These are phyloP conservation scores for Gloeopeniophorella convolvens DNA, from an alignment of 768 basidiomycete species.

Conservation along the genomic window DNA sequence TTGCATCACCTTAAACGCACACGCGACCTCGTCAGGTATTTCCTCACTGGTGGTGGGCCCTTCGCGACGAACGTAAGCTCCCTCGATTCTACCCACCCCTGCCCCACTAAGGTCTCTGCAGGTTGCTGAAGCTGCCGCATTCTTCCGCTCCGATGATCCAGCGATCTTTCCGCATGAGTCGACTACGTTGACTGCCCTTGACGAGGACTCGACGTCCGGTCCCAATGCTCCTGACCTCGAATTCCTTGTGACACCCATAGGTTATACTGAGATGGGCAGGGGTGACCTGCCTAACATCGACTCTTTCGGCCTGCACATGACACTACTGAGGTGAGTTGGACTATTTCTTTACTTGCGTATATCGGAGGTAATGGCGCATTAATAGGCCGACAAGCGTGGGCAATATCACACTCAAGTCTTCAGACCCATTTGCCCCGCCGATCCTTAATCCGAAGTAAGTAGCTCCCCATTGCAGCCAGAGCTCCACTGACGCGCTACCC, in stretches of 20 bases:
- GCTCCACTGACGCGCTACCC: constrained; percentile 1
- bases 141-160: constrained; percentile 44
- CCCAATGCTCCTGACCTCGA: constrained; percentile 32
- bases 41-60: constrained; percentile 40
- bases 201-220: constrained; percentile 30
- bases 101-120: constrained; percentile 10
- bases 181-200: neutral
- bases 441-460: constrained; percentile 40
- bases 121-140: constrained; percentile 45
- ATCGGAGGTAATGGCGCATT: neutral
- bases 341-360: neutral
- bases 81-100: neutral
- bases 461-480: neutral
- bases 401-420: constrained; percentile 34
- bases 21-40: constrained; percentile 36
- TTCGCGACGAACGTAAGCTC: constrained; percentile 46
- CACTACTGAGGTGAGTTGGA: constrained; percentile 28
- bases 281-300: constrained; percentile 14
- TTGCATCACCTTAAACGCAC: constrained; percentile 1
- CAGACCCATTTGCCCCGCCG: constrained; percentile 36
- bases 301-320: constrained; percentile 25
- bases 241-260: constrained; percentile 26
- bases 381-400: constrained; percentile 41
- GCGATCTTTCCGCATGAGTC: constrained; percentile 34
- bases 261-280: constrained; percentile 21